Conservation (phyloP, 1,284 basidiomycete genomes). For the Neotropicomus parvogracilis region DNA sequence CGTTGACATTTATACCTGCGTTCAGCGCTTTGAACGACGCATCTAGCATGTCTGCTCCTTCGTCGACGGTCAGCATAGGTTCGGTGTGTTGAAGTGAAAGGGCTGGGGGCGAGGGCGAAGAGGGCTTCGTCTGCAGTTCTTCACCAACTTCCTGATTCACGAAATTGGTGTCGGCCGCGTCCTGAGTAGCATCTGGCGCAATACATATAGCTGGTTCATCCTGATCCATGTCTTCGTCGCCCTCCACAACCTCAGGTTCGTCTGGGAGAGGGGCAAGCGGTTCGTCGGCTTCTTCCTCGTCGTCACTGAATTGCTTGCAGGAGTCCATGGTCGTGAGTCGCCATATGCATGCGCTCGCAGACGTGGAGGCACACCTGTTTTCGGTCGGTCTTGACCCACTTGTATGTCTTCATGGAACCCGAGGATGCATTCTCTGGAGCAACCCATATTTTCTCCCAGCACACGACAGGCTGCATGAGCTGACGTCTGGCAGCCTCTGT, state of each 20-base stretch:
- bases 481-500: conserved; percentile 75
- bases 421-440: conserved; percentile 49
- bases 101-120: conserved; percentile 55
- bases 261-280: conserved; percentile 74
- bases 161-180: conserved; percentile 34
- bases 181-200: conserved; percentile 35
- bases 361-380: conserved; percentile 49
- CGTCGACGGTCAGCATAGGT: conserved; percentile 33
- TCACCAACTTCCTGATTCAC: conserved; percentile 36
- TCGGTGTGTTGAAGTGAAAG: conserved; percentile 37
- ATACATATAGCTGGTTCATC: conserved; percentile 60
- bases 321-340: conserved; percentile 9
- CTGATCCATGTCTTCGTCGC: conserved; percentile 58
- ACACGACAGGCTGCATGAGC: conserved; percentile 75
- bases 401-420: conserved; percentile 60
- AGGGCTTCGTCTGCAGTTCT: conserved; percentile 53
- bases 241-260: conserved; percentile 61
- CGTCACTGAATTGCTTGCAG: conserved; percentile 73
- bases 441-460: conserved; percentile 73
- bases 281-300: conserved; percentile 70
- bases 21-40: conserved; percentile 49
- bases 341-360: neutral
- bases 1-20: conserved; percentile 35
- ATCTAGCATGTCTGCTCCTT: conserved; percentile 39
- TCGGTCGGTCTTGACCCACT: conserved; percentile 74